Percentiles rank a stretch among this genome's conserved stretches.
phyloP scores from a whole-genome alignment of 441 rosid genomes.

The Biscutella laevigata region DNA sequence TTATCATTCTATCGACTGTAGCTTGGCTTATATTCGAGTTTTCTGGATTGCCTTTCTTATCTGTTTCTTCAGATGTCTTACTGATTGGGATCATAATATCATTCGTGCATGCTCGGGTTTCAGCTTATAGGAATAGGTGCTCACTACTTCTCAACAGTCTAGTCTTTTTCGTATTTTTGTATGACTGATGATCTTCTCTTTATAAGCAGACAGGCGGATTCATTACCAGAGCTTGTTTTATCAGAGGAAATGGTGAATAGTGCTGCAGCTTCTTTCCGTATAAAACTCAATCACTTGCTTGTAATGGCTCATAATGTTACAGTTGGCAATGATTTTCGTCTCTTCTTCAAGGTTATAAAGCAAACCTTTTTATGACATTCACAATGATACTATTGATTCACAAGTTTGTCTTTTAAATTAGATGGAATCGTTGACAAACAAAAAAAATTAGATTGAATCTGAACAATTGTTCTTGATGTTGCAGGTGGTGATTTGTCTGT shows the following conservation, averaged over 20 bases:
- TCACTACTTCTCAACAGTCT: not conserved
- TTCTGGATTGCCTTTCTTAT: constrained; percentile 69
- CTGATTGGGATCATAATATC: constrained; percentile 45
- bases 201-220: constrained; percentile 44
- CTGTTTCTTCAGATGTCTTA: constrained; percentile 71
- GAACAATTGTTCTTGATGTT: not conserved
- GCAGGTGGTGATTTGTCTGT: constrained; percentile 81
- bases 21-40: constrained; percentile 76
- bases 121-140: constrained; percentile 55
- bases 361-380: constrained; percentile 5
- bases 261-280: constrained; percentile 86
- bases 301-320: constrained; percentile 94
- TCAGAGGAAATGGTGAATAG: constrained; percentile 93
- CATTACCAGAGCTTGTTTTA: constrained; percentile 71
- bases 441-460: too few species aligned
- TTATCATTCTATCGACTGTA: constrained; percentile 60
- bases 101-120: constrained; percentile 52
- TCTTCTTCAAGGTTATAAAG: constrained; percentile 64
- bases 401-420: too few species aligned
- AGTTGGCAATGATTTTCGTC: constrained; percentile 82
- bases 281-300: constrained; percentile 66
- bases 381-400: not conserved
- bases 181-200: not conserved
- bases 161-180: not conserved
- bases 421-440: too few species aligned